Evolutionary conservation across 805 yeast species (phyloP).

Genomic region (Myxozyma kluyveri): DNA sequence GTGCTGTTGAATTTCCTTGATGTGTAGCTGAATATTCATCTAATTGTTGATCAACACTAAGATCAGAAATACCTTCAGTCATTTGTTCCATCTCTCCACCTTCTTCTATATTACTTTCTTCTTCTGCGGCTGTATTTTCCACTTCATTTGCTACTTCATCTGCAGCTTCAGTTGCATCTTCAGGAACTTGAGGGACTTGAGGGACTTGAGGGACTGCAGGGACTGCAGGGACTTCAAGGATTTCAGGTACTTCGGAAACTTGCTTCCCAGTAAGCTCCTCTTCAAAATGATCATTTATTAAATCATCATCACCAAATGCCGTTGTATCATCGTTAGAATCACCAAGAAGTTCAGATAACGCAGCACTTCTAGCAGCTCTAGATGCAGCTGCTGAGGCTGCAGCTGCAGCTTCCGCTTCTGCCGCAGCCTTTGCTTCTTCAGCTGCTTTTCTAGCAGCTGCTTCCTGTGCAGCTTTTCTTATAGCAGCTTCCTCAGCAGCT

Average conservation of each 20-base stretch:
- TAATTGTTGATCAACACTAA: constrained; percentile 23
- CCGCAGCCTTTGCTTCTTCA: no score
- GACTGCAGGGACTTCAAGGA: no score
- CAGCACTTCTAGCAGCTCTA: constrained; percentile 3
- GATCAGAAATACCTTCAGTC: constrained; percentile 4
- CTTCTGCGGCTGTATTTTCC: background rate
- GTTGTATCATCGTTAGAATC: background rate
- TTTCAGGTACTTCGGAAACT: background rate
- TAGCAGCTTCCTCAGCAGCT: no score
- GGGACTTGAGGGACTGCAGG: no score
- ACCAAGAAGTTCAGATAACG: constrained; percentile 6
- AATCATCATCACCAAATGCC: background rate
- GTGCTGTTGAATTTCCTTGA: constrained; percentile 7
- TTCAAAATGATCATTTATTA: background rate
- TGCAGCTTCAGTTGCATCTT: background rate
- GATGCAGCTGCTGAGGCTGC: background rate
- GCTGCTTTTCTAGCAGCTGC: background rate
- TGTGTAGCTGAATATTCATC: constrained; percentile 25
- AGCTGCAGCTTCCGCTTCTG: background rate
- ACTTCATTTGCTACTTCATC: background rate
- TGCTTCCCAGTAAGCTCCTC: background rate
- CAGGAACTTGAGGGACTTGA: no score
- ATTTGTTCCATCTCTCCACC: no score
- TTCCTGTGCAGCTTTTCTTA: background rate
- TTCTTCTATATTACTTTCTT: background rate